These are phyloP conservation scores for Pseudogymnoascus sp. DNA, from an alignment of 2,329 filamentous ascomycete species.

Conservation along the genomic window DNA sequence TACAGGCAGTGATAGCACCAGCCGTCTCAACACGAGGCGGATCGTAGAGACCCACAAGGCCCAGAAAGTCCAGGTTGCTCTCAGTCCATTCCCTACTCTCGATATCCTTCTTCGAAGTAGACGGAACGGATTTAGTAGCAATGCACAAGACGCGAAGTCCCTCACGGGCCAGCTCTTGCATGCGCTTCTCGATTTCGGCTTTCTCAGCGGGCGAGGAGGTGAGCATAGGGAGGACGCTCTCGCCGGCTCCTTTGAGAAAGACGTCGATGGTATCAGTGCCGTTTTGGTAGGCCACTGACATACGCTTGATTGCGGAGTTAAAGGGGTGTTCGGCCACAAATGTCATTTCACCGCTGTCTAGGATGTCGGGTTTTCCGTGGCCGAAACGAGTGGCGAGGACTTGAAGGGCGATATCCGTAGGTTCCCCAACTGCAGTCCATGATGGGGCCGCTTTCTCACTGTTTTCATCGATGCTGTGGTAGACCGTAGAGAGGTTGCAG, in stretches of 20 bases:
- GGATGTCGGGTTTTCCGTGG: conserved; percentile 44
- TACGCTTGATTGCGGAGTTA: conserved; percentile 65
- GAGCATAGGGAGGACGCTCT: conserved; percentile 52
- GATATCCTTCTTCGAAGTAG: conserved; percentile 16
- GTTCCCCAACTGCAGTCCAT: conserved; percentile 57
- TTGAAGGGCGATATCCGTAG: conserved; percentile 66
- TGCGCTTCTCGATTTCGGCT: conserved; percentile 39
- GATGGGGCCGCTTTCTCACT: conserved; percentile 32
- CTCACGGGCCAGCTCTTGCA: conserved; percentile 50
- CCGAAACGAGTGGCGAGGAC: conserved; percentile 65
- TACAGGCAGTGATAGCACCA: conserved; percentile 51
- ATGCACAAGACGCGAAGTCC: conserved; percentile 64
- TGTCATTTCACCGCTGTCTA: conserved; percentile 38
- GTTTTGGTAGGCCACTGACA: conserved; percentile 59
- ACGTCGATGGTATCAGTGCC: conserved; percentile 34
- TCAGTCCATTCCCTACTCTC: conserved; percentile 49
- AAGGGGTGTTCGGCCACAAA: conserved; percentile 62
- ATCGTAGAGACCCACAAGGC: conserved; percentile 64
- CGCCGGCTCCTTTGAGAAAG: conserved; percentile 52
- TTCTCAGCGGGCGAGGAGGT: conserved; percentile 41
- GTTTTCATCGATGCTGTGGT: conserved; percentile 20
- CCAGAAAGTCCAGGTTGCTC: conserved; percentile 52
- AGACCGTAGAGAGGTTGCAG: conserved; percentile 48
- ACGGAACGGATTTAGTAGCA: conserved; percentile 41
- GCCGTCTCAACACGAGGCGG: conserved; percentile 61